phyloP scores from a whole-genome alignment of 2,329 filamentous ascomycete species.

The Alternaria sp. region DNA sequence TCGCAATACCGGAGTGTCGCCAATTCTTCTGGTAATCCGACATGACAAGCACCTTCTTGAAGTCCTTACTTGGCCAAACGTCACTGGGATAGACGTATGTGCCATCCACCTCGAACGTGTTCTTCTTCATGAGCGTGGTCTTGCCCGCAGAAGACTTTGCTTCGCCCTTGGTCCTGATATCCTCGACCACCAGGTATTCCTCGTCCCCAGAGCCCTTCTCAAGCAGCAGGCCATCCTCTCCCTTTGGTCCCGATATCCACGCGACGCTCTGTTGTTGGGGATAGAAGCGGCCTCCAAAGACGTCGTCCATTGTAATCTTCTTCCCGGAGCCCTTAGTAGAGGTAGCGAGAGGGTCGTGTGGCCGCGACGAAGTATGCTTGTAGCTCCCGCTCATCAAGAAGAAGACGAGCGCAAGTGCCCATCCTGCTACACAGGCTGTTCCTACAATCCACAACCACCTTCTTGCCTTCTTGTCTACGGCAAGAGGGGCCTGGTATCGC shows the following conservation, averaged over 20 bases:
- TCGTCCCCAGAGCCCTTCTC: slow-evolving; percentile 69
- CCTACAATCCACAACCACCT: slow-evolving; percentile 69
- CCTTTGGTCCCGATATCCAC: slow-evolving; percentile 79
- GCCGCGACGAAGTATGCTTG: slow-evolving; percentile 69
- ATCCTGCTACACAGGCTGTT: slow-evolving; percentile 70
- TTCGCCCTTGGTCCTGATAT: slow-evolving; percentile 70
- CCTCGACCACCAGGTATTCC: slow-evolving; percentile 85
- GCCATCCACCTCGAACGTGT: slow-evolving; percentile 68
- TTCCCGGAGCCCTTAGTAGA: slow-evolving; percentile 71
- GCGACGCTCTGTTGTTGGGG: slow-evolving; percentile 71
- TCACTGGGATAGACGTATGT: slow-evolving; percentile 65
- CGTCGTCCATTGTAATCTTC: slow-evolving; percentile 75
- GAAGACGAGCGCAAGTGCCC: slow-evolving; percentile 72
- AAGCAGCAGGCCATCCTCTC: slow-evolving; percentile 85
- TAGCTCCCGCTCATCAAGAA: slow-evolving; percentile 74
- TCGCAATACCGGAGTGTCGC: slow-evolving; percentile 86
- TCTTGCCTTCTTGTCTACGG: slow-evolving; percentile 72
- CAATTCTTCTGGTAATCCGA: slow-evolving; percentile 79
- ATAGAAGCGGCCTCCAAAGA: slow-evolving; percentile 72
- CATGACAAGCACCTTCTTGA: slow-evolving; percentile 86
- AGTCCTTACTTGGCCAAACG: slow-evolving; percentile 80
- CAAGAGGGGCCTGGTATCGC: slow-evolving; percentile 57
- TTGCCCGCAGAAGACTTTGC: slow-evolving; percentile 58
- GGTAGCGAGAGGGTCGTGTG: slow-evolving; percentile 75
- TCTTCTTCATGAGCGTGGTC: slow-evolving; percentile 78